Conservation (phyloP, 805 yeast species). For the Priceomyces castillae region DNA sequence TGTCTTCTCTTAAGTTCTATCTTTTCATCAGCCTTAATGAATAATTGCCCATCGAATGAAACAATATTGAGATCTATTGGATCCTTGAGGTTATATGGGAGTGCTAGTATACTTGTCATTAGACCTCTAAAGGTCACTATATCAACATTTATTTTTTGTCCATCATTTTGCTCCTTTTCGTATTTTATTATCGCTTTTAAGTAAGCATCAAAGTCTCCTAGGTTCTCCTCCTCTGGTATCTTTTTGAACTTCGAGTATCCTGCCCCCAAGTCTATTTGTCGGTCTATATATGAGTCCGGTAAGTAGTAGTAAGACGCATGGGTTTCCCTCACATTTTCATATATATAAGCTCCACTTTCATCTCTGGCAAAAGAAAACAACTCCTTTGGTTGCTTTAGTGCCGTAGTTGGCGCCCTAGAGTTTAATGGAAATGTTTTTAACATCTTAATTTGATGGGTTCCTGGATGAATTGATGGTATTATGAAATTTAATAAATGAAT, state of each 20-base stretch:
- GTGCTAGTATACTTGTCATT: slow-evolving; percentile 66
- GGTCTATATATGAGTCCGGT: slow-evolving; percentile 67
- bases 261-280: slow-evolving; percentile 56
- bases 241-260: slow-evolving; percentile 62
- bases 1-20: slow-evolving; percentile 30
- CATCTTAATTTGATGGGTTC: slow-evolving; percentile 11
- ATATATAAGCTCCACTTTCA: slow-evolving; percentile 42
- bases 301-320: slow-evolving; percentile 69
- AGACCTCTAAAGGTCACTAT: slow-evolving; percentile 84
- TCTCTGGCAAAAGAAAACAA: slow-evolving; percentile 64
- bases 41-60: slow-evolving; percentile 72
- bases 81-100: slow-evolving; percentile 60
- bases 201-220: slow-evolving; percentile 56
- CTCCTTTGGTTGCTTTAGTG: slow-evolving; percentile 85
- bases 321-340: slow-evolving; percentile 51
- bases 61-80: slow-evolving; percentile 60
- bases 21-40: slow-evolving; percentile 53
- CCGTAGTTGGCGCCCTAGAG: slow-evolving; percentile 58
- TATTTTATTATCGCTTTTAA: slow-evolving; percentile 51
- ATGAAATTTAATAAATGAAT: not conserved
- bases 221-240: slow-evolving; percentile 53
- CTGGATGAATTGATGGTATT: no score
- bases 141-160: slow-evolving; percentile 53
- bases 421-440: slow-evolving; percentile 38
- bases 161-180: slow-evolving; percentile 47